Evolutionary conservation across 164 flowering plant genomes (phyloP).

Genomic region (Stephania japonica): DNA sequence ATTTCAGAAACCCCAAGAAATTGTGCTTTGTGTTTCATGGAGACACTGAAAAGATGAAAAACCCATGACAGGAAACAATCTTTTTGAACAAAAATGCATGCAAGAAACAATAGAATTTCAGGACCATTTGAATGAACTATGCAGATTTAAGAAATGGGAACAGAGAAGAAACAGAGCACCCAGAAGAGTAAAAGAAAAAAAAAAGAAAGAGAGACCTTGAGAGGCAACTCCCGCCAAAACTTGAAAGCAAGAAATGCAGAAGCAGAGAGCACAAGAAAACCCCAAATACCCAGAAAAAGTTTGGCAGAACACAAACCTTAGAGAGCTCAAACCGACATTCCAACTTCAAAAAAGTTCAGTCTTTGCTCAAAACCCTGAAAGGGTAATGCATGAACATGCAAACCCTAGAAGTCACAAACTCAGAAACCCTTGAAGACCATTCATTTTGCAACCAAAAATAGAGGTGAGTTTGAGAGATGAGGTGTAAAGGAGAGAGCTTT

Average conservation of each 20-base stretch:
- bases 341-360: background rate
- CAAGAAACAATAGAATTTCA: background rate
- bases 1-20: background rate
- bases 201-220: background rate
- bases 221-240: background rate
- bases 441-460: background rate
- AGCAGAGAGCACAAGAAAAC: background rate
- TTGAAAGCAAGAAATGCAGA: background rate
- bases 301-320: background rate
- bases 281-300: background rate
- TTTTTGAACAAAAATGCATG: conserved; percentile 2
- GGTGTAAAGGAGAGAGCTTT: too few species aligned
- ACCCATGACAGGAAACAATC: background rate
- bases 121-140: background rate
- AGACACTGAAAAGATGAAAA: background rate
- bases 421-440: background rate
- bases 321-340: background rate
- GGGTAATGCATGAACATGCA: background rate
- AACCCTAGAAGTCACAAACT: background rate
- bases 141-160: background rate
- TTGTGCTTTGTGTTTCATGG: background rate
- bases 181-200: background rate
- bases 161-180: background rate
- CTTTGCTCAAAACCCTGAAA: background rate
- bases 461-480: too few species aligned